phyloP scores from a whole-genome alignment of 23 red algal genomes.

The Gracilaria gracilis region DNA sequence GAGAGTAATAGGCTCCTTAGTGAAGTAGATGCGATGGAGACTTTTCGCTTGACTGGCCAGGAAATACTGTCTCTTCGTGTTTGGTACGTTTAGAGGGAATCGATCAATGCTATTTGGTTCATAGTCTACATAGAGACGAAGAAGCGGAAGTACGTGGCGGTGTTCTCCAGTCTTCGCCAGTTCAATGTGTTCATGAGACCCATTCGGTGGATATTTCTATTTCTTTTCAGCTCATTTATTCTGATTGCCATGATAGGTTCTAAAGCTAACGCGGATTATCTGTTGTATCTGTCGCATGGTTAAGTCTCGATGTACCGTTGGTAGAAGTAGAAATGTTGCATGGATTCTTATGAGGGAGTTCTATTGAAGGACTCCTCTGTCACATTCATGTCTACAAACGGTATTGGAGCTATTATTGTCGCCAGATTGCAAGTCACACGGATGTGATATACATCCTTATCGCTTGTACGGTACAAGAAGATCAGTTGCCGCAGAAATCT shows the following conservation, averaged over 20 bases:
- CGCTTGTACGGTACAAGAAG: slow-evolving; percentile 16
- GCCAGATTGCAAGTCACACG: neutral
- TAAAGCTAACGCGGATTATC: neutral
- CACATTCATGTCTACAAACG: neutral
- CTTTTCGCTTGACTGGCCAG: too few relatives aligned
- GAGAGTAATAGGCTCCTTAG: too few relatives aligned
- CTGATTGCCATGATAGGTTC: neutral
- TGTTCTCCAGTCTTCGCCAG: too few relatives aligned
- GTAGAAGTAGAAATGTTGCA: neutral
- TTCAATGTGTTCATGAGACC: neutral
- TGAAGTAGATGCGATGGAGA: too few relatives aligned
- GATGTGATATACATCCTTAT: neutral
- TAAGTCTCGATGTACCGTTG: neutral
- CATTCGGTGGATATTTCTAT: neutral
- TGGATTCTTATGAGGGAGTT: too few relatives aligned
- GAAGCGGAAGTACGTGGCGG: too few relatives aligned
- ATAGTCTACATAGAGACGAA: too few relatives aligned
- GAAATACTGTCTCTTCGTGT: too few relatives aligned
- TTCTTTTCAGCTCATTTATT: neutral
- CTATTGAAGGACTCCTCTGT: too few relatives aligned
- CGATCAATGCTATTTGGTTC: too few relatives aligned
- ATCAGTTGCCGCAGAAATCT: neutral
- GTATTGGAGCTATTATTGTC: neutral
- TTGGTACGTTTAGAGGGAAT: too few relatives aligned
- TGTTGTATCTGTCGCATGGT: too few relatives aligned